Evolutionary conservation across 805 yeast genomes (phyloP).

Genomic region (Candida hungchunana): DNA sequence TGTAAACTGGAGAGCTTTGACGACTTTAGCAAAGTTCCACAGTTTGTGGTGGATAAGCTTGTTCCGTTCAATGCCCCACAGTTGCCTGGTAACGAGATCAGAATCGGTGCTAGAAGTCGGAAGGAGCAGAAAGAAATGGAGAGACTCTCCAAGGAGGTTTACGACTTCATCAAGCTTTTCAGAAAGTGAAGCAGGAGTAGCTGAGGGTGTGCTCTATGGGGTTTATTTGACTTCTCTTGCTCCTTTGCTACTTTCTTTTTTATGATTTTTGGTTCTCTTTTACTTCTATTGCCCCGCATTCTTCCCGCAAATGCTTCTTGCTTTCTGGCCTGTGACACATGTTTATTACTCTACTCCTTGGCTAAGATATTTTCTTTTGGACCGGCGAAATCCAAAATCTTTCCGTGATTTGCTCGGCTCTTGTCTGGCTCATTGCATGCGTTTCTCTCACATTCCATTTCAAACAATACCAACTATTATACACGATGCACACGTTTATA

Average conservation of each 20-base stretch:
- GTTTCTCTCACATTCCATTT: too few species aligned
- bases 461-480: too few species aligned
- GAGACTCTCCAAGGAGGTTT: slow-evolving; percentile 18
- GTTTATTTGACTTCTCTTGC: neutral
- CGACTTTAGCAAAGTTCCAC: slow-evolving; percentile 24
- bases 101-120: slow-evolving; percentile 21
- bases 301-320: too few species aligned
- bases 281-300: too few species aligned
- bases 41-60: slow-evolving; percentile 25
- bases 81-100: slow-evolving; percentile 24
- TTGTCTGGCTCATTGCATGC: too few species aligned
- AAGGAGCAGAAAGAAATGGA: slow-evolving; percentile 23
- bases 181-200: slow-evolving; percentile 8
- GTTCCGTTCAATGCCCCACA: slow-evolving; percentile 22
- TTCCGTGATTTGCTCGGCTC: too few species aligned
- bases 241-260: neutral
- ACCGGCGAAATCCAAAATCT: too few species aligned
- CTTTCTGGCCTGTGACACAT: too few species aligned
- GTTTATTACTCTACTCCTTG: too few species aligned
- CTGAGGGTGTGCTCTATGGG: neutral
- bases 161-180: slow-evolving; percentile 22
- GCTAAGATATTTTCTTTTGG: too few species aligned
- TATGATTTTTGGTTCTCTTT: slow-evolving; percentile 1
- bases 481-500: too few species aligned
- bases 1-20: slow-evolving; percentile 23